Base-by-base conservation (phyloP, 169 alveolate species). In the Eimeria necatrix region DNA sequence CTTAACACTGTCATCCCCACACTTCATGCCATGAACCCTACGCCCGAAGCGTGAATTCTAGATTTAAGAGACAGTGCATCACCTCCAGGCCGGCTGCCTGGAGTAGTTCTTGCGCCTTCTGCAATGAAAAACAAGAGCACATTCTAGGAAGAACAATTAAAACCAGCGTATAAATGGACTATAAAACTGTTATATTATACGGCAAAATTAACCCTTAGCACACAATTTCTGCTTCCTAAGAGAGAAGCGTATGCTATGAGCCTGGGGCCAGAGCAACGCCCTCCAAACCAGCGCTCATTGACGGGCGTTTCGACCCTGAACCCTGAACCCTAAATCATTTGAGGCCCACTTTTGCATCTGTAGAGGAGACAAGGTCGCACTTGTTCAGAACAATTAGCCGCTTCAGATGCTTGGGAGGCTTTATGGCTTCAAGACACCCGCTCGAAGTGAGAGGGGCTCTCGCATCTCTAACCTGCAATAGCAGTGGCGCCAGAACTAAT, bases 381-480 rank as follows among this genome's bases (percentile, higher is more conserved):
- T 96, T 96, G 74, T 96, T 96, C 73, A 96, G 92, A 7, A 96
- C 52, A 48, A 96, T 95, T 49, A 96, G 86, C 48, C 96, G 93
- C 49, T 87, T 1, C 48, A 68, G 14, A 51, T 68, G 18, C 8
- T 24, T 4, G 14, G 83, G n/a, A 7, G 51, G 56, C 46, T 73
- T 73, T 22, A 73, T 6, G 16, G 83, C 56, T 12, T 14, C 20
- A 6, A 78, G 64, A 41, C 88, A 78, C 24, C 94, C 95, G 18
- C 96, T 84, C 71, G 96, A 80, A n/a, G 96, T 95, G 41, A 96
- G 89, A 3, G 97, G 97, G 32, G 96, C 71, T 18, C 97, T 60
- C 26, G 97, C 97, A 80, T 96, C 97, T 6, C 97, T 41, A 10
- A 94, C 97, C 91, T 94, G 96, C 68, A 94, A 24, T 24, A 96